phyloP scores from a whole-genome alignment of 176 grass and related monocot genomes.

The Phragmites australis region DNA sequence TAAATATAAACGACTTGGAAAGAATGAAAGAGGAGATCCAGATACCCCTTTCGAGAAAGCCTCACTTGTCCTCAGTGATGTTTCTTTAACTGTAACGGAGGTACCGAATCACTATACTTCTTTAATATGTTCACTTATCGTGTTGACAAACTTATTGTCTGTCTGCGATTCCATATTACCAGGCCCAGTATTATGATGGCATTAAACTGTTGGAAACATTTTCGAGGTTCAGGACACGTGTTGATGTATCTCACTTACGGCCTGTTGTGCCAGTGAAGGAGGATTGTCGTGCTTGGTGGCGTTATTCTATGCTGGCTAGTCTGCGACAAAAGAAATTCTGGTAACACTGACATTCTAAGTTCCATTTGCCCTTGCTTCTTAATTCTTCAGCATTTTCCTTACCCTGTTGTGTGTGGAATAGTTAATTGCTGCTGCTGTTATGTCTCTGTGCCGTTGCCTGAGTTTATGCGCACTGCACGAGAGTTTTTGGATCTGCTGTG shows the following conservation, averaged over 20 bases:
- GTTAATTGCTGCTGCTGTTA: background rate
- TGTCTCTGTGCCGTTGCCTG: background rate
- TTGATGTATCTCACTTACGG: constrained; percentile 94
- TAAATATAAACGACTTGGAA: constrained; percentile 94
- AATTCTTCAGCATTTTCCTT: background rate
- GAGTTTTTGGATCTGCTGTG: background rate
- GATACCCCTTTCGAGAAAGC: constrained; percentile 83
- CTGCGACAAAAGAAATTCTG: constrained; percentile 92
- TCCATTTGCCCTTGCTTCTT: background rate
- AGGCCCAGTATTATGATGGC: constrained; percentile 96
- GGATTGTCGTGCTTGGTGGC: constrained; percentile 89
- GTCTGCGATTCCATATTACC: constrained; percentile 41
- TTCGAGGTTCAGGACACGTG: constrained; percentile 88
- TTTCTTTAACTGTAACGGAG: constrained; percentile 89
- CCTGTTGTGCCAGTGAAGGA: constrained; percentile 74
- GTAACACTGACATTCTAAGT: constrained; percentile 36
- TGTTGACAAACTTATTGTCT: constrained; percentile 32
- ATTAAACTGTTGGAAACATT: constrained; percentile 95
- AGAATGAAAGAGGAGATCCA: constrained; percentile 75
- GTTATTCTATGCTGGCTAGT: constrained; percentile 84
- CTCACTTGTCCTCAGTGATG: constrained; percentile 88
- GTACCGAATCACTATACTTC: constrained; percentile 41
- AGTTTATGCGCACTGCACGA: background rate
- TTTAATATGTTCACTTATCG: constrained; percentile 15
- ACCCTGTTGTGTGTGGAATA: background rate